phyloP scores from a whole-genome alignment of 495 filamentous ascomycete species.

The Penicillium bialowiezense region DNA sequence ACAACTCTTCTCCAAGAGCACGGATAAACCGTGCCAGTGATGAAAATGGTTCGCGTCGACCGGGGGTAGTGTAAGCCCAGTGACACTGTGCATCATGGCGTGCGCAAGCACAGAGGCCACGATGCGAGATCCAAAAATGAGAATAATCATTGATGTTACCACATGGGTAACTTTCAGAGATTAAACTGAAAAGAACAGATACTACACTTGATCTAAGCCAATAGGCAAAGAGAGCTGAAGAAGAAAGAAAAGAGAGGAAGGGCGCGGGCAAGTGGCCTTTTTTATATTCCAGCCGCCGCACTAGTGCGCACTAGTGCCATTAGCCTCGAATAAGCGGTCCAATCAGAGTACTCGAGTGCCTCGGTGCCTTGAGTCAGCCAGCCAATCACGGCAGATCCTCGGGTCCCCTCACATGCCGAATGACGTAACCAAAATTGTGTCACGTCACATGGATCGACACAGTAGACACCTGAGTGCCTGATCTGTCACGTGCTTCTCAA shows the following conservation, averaged over 20 bases:
- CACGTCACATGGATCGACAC: too few species aligned
- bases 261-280: conserved; percentile 3
- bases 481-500: conserved; percentile 1
- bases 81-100: conserved; percentile 72
- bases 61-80: conserved; percentile 85
- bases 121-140: conserved; percentile 65
- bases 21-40: conserved; percentile 55
- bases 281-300: conserved; percentile 28
- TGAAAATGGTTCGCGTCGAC: conserved; percentile 74
- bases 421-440: too few species aligned
- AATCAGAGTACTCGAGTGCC: conserved; percentile 3
- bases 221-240: conserved; percentile 51
- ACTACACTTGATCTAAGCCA: conserved; percentile 91
- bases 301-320: too few species aligned
- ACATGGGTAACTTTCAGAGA: conserved; percentile 62
- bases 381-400: too few species aligned
- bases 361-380: too few species aligned
- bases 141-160: conserved; percentile 77
- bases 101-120: conserved; percentile 81
- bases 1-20: conserved; percentile 61
- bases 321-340: conserved; percentile 14
- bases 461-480: too few species aligned
- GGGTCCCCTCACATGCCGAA: too few species aligned
- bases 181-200: conserved; percentile 99
- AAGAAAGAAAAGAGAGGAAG: conserved; percentile 39